Evolutionary conservation across 2,329 filamentous ascomycete genomes (phyloP).

Genomic region (Curvularia hawaiiensis): DNA sequence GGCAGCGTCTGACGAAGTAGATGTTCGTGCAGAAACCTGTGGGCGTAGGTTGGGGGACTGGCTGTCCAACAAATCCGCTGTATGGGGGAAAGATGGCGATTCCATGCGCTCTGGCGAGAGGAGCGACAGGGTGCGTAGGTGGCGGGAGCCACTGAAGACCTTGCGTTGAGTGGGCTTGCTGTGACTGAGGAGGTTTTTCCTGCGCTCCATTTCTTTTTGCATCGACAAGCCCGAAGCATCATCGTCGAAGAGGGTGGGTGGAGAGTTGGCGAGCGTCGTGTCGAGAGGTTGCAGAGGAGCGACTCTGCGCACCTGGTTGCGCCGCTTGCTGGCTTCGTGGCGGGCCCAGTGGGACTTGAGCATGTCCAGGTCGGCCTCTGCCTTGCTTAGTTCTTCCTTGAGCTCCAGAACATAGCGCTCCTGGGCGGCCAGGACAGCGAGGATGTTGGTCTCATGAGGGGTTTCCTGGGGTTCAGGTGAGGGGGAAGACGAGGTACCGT

Average conservation of each 20-base stretch:
- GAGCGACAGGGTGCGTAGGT: slow-evolving; percentile 75
- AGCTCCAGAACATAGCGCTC: slow-evolving; percentile 90
- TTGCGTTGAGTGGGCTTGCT: slow-evolving; percentile 57
- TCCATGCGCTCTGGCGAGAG: slow-evolving; percentile 66
- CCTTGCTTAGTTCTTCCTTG: slow-evolving; percentile 83
- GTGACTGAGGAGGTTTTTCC: slow-evolving; percentile 67
- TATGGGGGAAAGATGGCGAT: slow-evolving; percentile 45
- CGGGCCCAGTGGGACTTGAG: slow-evolving; percentile 85
- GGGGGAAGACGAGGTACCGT: slow-evolving; percentile 36
- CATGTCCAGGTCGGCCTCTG: slow-evolving; percentile 74
- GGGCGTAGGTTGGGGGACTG: slow-evolving; percentile 23
- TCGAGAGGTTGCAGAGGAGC: slow-evolving; percentile 63
- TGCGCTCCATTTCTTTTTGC: slow-evolving; percentile 71
- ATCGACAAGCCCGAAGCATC: slow-evolving; percentile 52
- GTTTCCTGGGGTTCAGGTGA: slow-evolving; percentile 31
- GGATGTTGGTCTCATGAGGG: slow-evolving; percentile 58
- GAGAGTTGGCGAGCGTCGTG: slow-evolving; percentile 44
- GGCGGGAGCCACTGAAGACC: slow-evolving; percentile 66
- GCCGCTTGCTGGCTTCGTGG: slow-evolving; percentile 78
- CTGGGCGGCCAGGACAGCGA: slow-evolving; percentile 89
- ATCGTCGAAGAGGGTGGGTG: slow-evolving; percentile 44
- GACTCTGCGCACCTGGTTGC: slow-evolving; percentile 63
- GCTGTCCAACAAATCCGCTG: slow-evolving; percentile 45
- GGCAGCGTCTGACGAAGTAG: slow-evolving; percentile 42
- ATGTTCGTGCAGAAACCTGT: slow-evolving; percentile 23